These are phyloP conservation scores for Paracamarosporium sp. DNA, from an alignment of 2,329 filamentous ascomycete genomes.

Conservation along the genomic window DNA sequence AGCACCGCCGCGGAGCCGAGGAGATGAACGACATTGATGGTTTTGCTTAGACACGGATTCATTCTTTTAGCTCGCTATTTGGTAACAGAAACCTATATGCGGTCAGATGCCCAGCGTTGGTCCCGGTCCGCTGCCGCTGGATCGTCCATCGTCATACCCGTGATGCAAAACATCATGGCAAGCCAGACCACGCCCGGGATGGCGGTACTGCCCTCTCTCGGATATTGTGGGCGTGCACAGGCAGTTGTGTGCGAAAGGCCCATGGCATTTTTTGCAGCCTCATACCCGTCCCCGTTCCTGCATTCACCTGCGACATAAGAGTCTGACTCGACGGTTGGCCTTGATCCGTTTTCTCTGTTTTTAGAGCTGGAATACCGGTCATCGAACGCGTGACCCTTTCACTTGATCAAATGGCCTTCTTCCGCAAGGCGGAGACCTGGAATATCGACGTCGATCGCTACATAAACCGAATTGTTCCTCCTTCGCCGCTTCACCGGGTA, in stretches of 20 bases:
- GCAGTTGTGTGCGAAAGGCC: not conserved
- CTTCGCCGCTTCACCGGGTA: conserved; percentile 67
- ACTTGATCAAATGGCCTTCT: conserved; percentile 13
- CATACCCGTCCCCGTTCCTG: too few species aligned
- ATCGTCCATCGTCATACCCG: conserved; percentile 10
- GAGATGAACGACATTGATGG: conserved; percentile 22
- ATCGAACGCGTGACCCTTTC: not conserved
- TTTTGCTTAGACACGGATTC: conserved; percentile 4
- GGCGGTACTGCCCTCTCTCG: not conserved
- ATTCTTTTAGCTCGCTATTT: conserved; percentile 23
- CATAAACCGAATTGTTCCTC: conserved; percentile 73
- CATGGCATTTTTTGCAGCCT: too few species aligned
- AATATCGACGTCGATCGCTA: conserved; percentile 80
- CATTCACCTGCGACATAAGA: not conserved
- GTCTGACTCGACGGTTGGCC: not conserved
- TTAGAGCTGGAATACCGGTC: too few species aligned
- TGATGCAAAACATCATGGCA: conserved; percentile 4
- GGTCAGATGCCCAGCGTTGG: conserved; percentile 20
- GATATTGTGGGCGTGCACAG: not conserved
- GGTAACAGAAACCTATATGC: conserved; percentile 27
- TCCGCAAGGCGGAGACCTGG: conserved; percentile 26
- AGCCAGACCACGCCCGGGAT: not conserved
- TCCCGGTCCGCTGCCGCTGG: conserved; percentile 17
- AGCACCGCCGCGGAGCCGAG: conserved; percentile 21
- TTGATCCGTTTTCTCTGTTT: not conserved